Evolutionary conservation across 305 asterid genomes (phyloP).

Genomic region (Fraxinus platypoda): DNA sequence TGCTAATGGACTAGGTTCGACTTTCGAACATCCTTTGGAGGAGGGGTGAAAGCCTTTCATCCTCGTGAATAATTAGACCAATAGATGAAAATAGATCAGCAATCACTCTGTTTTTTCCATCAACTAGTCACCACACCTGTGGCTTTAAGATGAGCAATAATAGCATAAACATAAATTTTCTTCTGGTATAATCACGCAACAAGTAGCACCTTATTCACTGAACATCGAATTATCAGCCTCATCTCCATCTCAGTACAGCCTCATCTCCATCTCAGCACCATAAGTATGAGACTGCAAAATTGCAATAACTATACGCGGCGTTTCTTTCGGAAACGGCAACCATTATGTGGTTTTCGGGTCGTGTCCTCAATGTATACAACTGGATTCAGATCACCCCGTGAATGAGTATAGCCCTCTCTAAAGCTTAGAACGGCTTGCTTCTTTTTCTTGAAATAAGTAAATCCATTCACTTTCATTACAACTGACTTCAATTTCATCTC

Average conservation of each 20-base stretch:
- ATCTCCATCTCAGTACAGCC: slow-evolving; percentile 31
- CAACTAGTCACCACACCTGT: slow-evolving; percentile 16
- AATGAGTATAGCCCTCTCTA: slow-evolving; percentile 69
- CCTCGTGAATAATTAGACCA: background rate
- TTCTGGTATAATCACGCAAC: background rate
- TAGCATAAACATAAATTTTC: background rate
- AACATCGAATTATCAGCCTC: slow-evolving; percentile 30
- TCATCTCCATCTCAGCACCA: slow-evolving; percentile 30
- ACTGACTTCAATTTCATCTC: slow-evolving; percentile 61
- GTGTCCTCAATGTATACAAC: slow-evolving; percentile 77
- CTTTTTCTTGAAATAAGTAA: slow-evolving; percentile 64
- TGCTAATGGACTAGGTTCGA: too few relatives aligned
- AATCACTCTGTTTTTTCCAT: background rate
- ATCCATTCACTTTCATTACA: slow-evolving; percentile 80
- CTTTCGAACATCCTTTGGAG: too few relatives aligned
- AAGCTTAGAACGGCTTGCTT: slow-evolving; percentile 66
- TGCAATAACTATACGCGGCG: slow-evolving; percentile 54
- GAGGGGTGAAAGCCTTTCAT: too few relatives aligned
- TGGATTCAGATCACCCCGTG: slow-evolving; percentile 63
- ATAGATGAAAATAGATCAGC: background rate
- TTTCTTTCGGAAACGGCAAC: slow-evolving; percentile 71
- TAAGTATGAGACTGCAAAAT: background rate
- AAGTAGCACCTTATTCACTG: slow-evolving; percentile 13
- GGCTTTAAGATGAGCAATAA: slow-evolving; percentile 4
- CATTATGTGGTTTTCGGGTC: slow-evolving; percentile 75